These are phyloP conservation scores for Apocynum venetum DNA, from an alignment of 257 asterid species.

Conservation along the genomic window DNA sequence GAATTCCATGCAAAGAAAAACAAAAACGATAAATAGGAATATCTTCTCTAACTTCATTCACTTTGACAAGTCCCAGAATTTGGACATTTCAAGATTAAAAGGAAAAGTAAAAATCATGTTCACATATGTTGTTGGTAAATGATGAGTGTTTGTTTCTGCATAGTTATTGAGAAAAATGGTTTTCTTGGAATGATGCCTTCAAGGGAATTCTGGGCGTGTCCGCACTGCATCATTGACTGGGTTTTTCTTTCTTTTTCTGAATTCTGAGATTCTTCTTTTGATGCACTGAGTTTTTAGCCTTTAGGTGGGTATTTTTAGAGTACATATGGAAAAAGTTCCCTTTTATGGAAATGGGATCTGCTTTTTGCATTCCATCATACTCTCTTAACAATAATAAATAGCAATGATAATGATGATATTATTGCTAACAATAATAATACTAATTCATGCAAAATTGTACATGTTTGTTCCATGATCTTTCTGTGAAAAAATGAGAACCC, in stretches of 20 bases:
- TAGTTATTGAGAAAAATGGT: not conserved
- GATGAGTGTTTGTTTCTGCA: not conserved
- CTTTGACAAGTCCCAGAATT: not conserved
- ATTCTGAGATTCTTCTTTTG: constrained; percentile 27
- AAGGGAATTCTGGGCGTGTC: constrained; percentile 19
- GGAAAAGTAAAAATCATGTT: not conserved
- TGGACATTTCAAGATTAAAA: not conserved
- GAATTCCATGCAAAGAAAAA: constrained; percentile 21
- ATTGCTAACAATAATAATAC: not conserved
- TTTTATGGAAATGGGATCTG: constrained; percentile 49
- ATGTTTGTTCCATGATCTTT: constrained; percentile 21
- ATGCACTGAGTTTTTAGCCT: constrained; percentile 25
- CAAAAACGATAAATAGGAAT: not conserved
- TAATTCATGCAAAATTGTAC: constrained; percentile 1
- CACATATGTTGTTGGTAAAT: not conserved
- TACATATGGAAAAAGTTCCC: constrained; percentile 29
- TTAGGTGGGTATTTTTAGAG: constrained; percentile 25
- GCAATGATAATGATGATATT: constrained; percentile 10
- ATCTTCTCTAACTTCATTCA: constrained; percentile 16
- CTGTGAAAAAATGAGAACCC: constrained; percentile 5
- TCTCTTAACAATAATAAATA: constrained; percentile 17
- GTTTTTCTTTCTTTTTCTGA: constrained; percentile 17
- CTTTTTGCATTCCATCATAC: constrained; percentile 32
- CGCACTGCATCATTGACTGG: constrained; percentile 21
- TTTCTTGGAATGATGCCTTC: constrained; percentile 14